Percentiles rank a stretch among this genome's conserved stretches.
phyloP scores from a whole-genome alignment of 441 rosid genomes.

The Adansonia rubrostipa region DNA sequence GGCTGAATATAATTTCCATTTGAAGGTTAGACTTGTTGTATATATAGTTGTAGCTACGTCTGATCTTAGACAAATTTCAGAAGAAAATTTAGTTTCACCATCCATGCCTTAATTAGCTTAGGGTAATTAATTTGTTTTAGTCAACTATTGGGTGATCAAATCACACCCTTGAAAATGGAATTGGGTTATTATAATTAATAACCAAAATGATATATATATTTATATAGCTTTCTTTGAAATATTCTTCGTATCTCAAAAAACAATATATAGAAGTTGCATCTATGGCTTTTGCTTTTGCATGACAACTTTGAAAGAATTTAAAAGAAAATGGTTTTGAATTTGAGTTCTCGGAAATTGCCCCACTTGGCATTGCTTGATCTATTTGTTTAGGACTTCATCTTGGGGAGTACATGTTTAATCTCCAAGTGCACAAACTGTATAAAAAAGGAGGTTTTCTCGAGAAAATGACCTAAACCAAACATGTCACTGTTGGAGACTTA shows the following conservation, averaged over 20 bases:
- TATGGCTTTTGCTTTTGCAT: conserved; percentile 28
- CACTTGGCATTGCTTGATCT: conserved; percentile 28
- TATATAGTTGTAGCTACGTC: conserved; percentile 4
- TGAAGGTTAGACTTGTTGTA: background rate
- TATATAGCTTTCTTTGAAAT: conserved; percentile 4
- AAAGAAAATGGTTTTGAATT: conserved; percentile 24
- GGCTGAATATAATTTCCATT: background rate
- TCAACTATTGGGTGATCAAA: conserved; percentile 36
- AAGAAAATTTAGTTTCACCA: conserved; percentile 14
- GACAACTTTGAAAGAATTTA: conserved; percentile 31
- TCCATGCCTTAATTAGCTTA: background rate
- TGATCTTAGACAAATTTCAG: background rate
- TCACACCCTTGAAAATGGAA: conserved; percentile 36
- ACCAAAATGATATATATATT: background rate
- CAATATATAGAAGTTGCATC: conserved; percentile 23
- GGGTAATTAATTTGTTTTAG: conserved; percentile 24
- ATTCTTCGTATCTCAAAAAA: background rate
- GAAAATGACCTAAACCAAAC: conserved; percentile 55
- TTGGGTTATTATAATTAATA: background rate
- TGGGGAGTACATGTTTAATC: conserved; percentile 22
- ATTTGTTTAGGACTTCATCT: conserved; percentile 20
- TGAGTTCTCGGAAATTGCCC: conserved; percentile 19
- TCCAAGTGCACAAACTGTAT: background rate
- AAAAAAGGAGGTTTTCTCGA: background rate
- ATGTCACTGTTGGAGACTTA: conserved; percentile 16